These are phyloP conservation scores for Aspergillus ruber DNA, from an alignment of 2,329 filamentous ascomycete genomes.

Conservation along the genomic window DNA sequence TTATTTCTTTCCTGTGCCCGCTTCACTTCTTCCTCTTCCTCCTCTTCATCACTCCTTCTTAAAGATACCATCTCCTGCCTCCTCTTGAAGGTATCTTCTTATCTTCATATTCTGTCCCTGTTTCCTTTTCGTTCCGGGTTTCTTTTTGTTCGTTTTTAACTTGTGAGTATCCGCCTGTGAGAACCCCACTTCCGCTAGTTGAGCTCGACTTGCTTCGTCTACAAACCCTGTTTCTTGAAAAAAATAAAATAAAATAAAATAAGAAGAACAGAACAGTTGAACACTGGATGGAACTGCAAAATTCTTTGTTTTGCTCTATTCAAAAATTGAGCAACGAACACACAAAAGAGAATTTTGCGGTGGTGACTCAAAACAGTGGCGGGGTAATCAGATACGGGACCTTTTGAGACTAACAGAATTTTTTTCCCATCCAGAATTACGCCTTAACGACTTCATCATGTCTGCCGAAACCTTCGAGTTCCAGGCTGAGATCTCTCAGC, in stretches of 20 bases:
- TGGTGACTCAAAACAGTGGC: background rate
- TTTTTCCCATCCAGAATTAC: background rate
- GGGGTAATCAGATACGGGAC: background rate
- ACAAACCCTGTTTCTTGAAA: background rate
- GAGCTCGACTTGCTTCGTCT: background rate
- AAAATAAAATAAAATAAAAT: too few relatives aligned
- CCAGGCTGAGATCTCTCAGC: conserved; percentile 99
- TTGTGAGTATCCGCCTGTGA: background rate
- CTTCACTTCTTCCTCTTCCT: conserved; percentile 13
- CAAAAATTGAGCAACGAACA: background rate
- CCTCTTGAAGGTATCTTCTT: conserved; percentile 13
- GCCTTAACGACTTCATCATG: conserved; percentile 52
- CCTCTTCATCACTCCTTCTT: conserved; percentile 8
- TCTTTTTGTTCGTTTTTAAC: conserved; percentile 4
- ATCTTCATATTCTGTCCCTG: conserved; percentile 12
- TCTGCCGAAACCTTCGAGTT: conserved; percentile 96
- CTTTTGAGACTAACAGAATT: background rate
- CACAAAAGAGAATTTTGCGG: background rate
- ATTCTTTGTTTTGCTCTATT: background rate
- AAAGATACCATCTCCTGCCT: conserved; percentile 4
- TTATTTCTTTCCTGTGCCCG: conserved; percentile 8
- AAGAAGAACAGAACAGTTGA: background rate
- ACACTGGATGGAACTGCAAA: background rate
- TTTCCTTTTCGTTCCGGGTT: conserved; percentile 8
- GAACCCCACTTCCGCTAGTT: conserved; percentile 3